Percentiles rank a stretch among this genome's conserved stretches.
phyloP scores from a whole-genome alignment of 108 stramenopile species.

The Cyclotella kingstonii region DNA sequence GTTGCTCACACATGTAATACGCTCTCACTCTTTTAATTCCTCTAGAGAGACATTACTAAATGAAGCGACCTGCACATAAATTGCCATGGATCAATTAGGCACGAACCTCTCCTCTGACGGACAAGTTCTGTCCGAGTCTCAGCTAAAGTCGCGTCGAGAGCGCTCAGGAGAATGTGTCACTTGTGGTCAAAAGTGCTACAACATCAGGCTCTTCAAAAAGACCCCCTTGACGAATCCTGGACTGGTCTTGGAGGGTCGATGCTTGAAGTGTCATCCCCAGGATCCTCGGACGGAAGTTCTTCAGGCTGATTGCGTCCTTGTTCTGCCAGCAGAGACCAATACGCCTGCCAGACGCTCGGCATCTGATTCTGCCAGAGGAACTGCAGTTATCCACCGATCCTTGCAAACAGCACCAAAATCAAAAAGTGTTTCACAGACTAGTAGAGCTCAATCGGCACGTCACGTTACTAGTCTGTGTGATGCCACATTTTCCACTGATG shows the following conservation, averaged over 20 bases:
- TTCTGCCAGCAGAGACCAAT: background rate
- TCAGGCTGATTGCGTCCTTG: conserved; percentile 8
- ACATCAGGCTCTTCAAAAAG: conserved; percentile 74
- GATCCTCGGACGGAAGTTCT: conserved; percentile 23
- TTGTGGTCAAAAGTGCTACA: conserved; percentile 72
- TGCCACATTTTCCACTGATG: too few species aligned
- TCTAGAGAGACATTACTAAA: too few species aligned
- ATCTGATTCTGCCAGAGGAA: background rate
- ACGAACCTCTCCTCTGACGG: conserved; percentile 66
- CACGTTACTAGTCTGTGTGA: too few species aligned
- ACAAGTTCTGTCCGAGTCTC: conserved; percentile 55
- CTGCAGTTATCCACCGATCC: background rate
- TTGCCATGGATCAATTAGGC: conserved; percentile 63
- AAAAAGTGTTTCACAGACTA: too few species aligned
- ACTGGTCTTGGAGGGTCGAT: conserved; percentile 67
- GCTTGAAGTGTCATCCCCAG: conserved; percentile 61
- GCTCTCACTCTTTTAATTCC: too few species aligned
- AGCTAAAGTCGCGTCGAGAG: conserved; percentile 55
- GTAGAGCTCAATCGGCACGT: too few species aligned
- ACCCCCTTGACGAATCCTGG: conserved; percentile 62
- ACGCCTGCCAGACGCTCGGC: too few species aligned
- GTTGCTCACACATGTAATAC: too few species aligned
- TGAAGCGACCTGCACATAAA: too few species aligned
- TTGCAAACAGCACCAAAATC: background rate
- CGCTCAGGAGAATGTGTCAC: conserved; percentile 74